Evolutionary conservation across 306 rosid genomes (phyloP), one percentile per base, ranked within the genome.

Genomic region (Malus sieversii): DNA sequence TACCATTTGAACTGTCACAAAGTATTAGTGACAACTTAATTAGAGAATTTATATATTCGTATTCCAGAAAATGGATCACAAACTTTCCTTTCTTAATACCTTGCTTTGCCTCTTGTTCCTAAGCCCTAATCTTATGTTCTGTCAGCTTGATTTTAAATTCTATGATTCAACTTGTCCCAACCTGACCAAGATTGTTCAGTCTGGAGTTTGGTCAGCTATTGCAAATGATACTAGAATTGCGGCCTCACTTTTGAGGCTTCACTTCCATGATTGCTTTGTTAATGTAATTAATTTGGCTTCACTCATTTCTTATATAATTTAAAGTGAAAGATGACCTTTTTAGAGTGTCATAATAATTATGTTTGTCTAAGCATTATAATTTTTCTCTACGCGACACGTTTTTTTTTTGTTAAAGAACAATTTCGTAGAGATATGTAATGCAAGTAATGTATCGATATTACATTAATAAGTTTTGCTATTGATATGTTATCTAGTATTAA

Each of bases 181-280:
- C 81, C 86, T 95, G 11, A 74, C 66, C 14, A 61, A 60, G 66
- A 87, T 89, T 25, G 92, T 95, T 75, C 80, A 89, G 30, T 51
- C 75, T 78, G 86, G 86, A 25, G 88, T 95, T 20, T 55, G 74
- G 85, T 83, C 86, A 74, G 97, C 97, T 42, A 84, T 90, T 75
- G 75, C 83, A 59, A 95, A 92, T 52, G 99, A 95, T 20, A 16
- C 90, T 40, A 90, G 99, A 70, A 89, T 90, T 68, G 92, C 99
- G 35, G 97, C 99, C 72, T 95, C 99, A 72, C 97, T 95, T 75
- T 74, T 95, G 84, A 91, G 99, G 75, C 97, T 95, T 78, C 96
- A 95, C 86, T 94, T 92, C 85, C 99, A 95, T 63, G 97, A 95
- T 73, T 95, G 97, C 78, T 89, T 95, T 44, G 97, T 85, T 72